Evolutionary conservation across 495 filamentous ascomycete species (phyloP), one percentile per base, ranked within the genome.

Genomic region (Podospora bellae-mahoneyi): DNA sequence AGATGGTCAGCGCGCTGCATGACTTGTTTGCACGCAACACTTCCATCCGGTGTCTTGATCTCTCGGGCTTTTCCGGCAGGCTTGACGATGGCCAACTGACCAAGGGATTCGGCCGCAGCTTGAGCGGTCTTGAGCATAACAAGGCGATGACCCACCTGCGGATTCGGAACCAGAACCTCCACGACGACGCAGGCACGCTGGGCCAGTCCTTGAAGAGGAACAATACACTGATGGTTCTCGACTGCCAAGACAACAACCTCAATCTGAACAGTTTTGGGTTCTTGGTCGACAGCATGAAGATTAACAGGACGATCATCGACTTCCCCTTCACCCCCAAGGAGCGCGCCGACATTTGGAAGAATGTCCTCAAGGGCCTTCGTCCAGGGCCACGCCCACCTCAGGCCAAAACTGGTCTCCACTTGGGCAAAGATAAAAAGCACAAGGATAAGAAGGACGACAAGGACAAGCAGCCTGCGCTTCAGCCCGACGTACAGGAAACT

Each of bases 31-130:
- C 89, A 30, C 82, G 88, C 64, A 97, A 99, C 71, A 79, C 84
- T 10, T 91, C 90, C 0, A 80, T 99, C 15, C 85, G 88, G 66
- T 91, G 88, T 65, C 79, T 99, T 18, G 91, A 97, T 74, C 87
- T 97, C 58, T 95, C 93, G 6, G 95, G 95, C 5, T 95, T 96
- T 75, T 90, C 90, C 70, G 91, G 92, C 7, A 90, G 94, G 73
- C 82, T 97, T 27, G 95, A 97, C 74, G 91, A 92, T 59, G 90
- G 91, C 0, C 88, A 91, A 57, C 88, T 97, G 48, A 93, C 94
- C 20, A 89, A 87, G 68, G 93, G 92, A 3, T 85, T 97, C 63
- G 92, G 90, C 44, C 83, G 88, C 56, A 91, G 93, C 13, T 80
- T 99, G 66, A 84, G 83, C 7, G 92, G 93, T 2, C 80, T 99